Percentiles rank a stretch among this genome's conserved stretches.
Conservation (phyloP, 2,329 filamentous ascomycete genomes). For the Hypoxylon sp. region DNA sequence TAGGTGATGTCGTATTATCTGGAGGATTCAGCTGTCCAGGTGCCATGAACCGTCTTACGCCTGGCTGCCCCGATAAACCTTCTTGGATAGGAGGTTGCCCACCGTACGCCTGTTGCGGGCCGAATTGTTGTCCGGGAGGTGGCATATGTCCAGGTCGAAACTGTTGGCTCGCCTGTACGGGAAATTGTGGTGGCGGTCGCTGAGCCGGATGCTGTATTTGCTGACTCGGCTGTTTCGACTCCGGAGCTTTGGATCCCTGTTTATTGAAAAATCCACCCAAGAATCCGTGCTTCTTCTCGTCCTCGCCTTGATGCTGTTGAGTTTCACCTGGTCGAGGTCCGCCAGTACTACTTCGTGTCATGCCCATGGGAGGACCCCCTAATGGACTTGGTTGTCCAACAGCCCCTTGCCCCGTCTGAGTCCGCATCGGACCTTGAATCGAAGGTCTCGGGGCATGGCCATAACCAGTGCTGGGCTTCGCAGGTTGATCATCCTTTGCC, state of each 20-base stretch:
- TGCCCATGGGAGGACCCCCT: conserved; percentile 25
- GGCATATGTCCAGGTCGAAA: conserved; percentile 49
- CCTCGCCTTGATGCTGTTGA: conserved; percentile 47
- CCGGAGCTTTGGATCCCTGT: conserved; percentile 48
- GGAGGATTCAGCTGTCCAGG: conserved; percentile 24
- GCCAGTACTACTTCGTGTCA: conserved; percentile 38
- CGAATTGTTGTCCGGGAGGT: conserved; percentile 45
- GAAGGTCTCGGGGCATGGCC: conserved; percentile 39
- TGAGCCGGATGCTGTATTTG: conserved; percentile 39
- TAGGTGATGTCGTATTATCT: conserved; percentile 20
- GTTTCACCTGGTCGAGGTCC: conserved; percentile 36
- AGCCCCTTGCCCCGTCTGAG: conserved; percentile 33
- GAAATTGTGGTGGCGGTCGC: conserved; percentile 46
- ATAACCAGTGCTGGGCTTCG: conserved; percentile 37
- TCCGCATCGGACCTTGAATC: conserved; percentile 44
- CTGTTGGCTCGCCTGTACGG: conserved; percentile 43
- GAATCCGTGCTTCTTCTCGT: conserved; percentile 50
- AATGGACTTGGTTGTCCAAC: conserved; percentile 29
- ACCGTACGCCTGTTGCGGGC: conserved; percentile 50
- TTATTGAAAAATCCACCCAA: conserved; percentile 52
- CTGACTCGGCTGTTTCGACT: conserved; percentile 46
- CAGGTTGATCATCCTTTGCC: conserved; percentile 51
- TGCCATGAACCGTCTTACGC: conserved; percentile 20
- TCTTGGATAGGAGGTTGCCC: conserved; percentile 45
- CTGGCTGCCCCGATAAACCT: conserved; percentile 38